Evolutionary conservation across 192 early-diverging fungal genomes (phyloP).

Genomic region (Mortierella claussenii): DNA sequence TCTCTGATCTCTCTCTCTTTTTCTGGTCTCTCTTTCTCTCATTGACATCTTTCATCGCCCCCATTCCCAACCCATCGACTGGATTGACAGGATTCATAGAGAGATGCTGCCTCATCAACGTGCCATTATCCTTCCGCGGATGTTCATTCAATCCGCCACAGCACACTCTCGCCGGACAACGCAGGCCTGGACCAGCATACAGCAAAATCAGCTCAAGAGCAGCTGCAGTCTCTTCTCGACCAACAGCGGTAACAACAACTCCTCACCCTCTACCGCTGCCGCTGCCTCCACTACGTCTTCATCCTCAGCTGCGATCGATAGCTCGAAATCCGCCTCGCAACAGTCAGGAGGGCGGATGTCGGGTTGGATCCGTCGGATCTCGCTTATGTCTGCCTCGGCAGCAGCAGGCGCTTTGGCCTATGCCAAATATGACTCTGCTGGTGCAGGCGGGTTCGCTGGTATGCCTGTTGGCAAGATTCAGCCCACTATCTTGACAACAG

Average conservation of each 20-base stretch:
- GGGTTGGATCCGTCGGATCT: constrained; percentile 27
- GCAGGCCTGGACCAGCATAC: background rate
- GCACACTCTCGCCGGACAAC: background rate
- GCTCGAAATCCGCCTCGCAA: background rate
- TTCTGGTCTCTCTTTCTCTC: background rate
- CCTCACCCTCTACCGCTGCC: background rate
- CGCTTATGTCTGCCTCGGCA: constrained; percentile 39
- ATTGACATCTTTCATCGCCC: background rate
- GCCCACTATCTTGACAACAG: constrained; percentile 28
- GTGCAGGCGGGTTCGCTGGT: constrained; percentile 22
- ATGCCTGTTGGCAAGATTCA: constrained; percentile 37
- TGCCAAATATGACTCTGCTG: constrained; percentile 23
- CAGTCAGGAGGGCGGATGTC: background rate
- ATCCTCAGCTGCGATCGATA: background rate
- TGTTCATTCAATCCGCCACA: background rate
- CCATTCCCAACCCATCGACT: background rate
- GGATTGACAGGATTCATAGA: too few species aligned
- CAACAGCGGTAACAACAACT: background rate
- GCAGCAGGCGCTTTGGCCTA: constrained; percentile 42
- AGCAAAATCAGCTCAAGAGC: background rate
- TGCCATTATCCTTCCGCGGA: background rate
- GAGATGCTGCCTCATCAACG: background rate
- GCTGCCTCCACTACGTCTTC: background rate
- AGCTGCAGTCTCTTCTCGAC: constrained; percentile 11
- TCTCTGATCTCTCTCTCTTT: too few species aligned